A percentile compares a stretch with the other conserved stretches of the same genome.
Conservation (phyloP, 306 rosid genomes). For the Alnus rubra region DNA sequence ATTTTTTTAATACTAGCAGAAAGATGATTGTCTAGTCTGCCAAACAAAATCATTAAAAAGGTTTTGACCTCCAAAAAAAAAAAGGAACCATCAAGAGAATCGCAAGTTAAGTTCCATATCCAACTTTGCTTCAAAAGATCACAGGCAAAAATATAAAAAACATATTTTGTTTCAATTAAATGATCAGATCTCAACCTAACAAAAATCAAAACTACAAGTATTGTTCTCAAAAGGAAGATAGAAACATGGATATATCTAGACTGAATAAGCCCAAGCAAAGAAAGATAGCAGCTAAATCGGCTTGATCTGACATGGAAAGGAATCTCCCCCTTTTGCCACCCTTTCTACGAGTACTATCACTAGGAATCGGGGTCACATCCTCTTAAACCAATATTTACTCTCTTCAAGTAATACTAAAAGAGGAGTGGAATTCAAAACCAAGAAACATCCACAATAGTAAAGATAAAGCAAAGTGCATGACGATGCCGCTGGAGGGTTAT, state of each 20-base stretch:
- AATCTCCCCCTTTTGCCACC: constrained; percentile 58
- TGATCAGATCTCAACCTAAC: neutral
- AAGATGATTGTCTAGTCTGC: no score
- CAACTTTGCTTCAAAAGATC: no score
- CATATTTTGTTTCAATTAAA: neutral
- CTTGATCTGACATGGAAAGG: neutral
- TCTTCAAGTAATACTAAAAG: no score
- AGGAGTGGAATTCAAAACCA: no score
- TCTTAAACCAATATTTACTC: constrained; percentile 21
- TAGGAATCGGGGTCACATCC: constrained; percentile 61
- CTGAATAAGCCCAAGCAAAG: neutral
- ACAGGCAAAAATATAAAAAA: neutral
- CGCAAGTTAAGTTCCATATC: neutral
- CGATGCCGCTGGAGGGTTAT: no score
- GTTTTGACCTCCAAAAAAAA: no score
- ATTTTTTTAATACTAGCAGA: neutral
- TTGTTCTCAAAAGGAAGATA: neutral
- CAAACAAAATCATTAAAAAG: no score
- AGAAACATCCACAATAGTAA: no score
- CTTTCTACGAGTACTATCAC: constrained; percentile 54
- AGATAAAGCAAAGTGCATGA: no score
- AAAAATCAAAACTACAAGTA: neutral
- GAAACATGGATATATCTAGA: neutral
- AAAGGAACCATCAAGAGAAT: no score
- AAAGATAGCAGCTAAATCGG: neutral